These are phyloP conservation scores for Saccharomycopsis babjevae DNA, from an alignment of 805 yeast species.

Conservation along the genomic window DNA sequence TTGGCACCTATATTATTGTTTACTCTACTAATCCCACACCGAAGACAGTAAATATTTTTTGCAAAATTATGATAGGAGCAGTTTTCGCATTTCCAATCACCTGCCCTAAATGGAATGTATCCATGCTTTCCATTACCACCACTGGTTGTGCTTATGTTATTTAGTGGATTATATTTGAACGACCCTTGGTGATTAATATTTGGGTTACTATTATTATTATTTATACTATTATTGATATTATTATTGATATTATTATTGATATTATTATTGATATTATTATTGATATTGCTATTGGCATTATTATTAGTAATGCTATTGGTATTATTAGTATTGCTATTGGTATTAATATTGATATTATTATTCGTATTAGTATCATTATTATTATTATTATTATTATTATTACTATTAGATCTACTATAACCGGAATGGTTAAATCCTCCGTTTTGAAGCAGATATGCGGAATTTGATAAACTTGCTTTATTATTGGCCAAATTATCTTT, in stretches of 20 bases:
- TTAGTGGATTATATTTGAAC: constrained; percentile 17
- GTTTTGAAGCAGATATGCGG: background rate
- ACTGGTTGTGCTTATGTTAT: constrained; percentile 6
- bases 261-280: constrained; percentile 13
- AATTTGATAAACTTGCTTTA: background rate
- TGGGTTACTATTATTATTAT: background rate
- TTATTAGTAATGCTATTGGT: constrained; percentile 8
- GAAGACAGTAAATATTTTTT: constrained; percentile 73
- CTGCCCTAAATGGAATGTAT: constrained; percentile 86
- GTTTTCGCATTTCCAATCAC: constrained; percentile 87
- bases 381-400: constrained; percentile 1
- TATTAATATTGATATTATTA: background rate
- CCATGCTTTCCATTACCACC: constrained; percentile 10
- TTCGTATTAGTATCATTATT: background rate
- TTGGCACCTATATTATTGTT: constrained; percentile 14
- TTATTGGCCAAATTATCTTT: background rate
- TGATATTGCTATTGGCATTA: constrained; percentile 7
- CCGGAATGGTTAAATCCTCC: constrained; percentile 6
- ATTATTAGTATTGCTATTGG: background rate
- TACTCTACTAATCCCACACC: constrained; percentile 71
- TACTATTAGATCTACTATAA: constrained; percentile 3
- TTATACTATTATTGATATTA: constrained; percentile 12
- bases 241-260: constrained; percentile 16
- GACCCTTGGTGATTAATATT: background rate
- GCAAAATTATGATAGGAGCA: constrained; percentile 91